phyloP scores from a whole-genome alignment of 495 filamentous ascomycete species.

The Tricharina praecox region DNA sequence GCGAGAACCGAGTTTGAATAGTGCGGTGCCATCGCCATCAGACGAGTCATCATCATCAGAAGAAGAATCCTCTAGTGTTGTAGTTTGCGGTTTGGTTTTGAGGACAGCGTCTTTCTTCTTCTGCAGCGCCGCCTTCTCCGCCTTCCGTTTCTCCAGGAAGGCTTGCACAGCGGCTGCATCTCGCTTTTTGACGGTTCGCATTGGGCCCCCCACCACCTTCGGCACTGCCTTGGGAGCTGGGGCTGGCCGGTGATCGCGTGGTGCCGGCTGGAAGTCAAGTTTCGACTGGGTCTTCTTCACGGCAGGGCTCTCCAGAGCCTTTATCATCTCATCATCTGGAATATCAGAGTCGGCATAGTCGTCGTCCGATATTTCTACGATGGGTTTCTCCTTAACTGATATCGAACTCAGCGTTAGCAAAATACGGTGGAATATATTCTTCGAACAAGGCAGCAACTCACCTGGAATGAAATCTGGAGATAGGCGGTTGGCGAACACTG shows the following conservation, averaged over 20 bases:
- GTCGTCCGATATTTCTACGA: conserved; percentile 23
- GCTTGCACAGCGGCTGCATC: conserved; percentile 11
- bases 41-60: conserved; percentile 18
- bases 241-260: background rate
- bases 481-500: conserved; percentile 17
- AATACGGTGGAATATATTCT: background rate
- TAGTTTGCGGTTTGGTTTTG: conserved; percentile 7
- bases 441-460: too few species aligned
- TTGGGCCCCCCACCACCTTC: background rate
- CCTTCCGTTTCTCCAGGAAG: conserved; percentile 21
- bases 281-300: background rate
- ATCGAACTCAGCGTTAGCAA: conserved; percentile 9
- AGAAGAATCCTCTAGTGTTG: conserved; percentile 1
- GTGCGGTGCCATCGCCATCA: conserved; percentile 17
- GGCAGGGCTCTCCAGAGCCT: background rate
- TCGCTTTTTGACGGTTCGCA: conserved; percentile 5
- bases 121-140: conserved; percentile 17
- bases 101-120: conserved; percentile 17
- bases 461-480: conserved; percentile 20
- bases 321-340: conserved; percentile 19
- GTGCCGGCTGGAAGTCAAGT: conserved; percentile 3
- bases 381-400: conserved; percentile 12
- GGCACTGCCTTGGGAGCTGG: background rate
- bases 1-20: conserved; percentile 22
- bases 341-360: conserved; percentile 21